Evolutionary conservation across 345 rosid genomes (phyloP).

Genomic region (Trapa bicornis): DNA sequence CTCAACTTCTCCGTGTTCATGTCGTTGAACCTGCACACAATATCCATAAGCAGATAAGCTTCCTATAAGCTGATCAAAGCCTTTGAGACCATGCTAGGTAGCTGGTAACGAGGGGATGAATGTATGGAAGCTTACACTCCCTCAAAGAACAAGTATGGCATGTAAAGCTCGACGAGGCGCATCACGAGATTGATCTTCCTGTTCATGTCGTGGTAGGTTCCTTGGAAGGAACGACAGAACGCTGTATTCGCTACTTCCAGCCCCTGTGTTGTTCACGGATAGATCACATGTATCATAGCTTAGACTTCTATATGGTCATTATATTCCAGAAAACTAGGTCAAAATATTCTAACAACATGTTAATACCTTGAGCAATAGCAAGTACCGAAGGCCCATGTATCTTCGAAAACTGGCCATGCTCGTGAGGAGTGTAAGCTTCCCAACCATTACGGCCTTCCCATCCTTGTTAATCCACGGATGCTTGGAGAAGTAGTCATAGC

Average conservation of each 20-base stretch:
- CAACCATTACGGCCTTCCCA: conserved; percentile 52
- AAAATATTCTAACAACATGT: too few relatives aligned
- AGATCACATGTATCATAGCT: not conserved
- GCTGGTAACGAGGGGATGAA: too few relatives aligned
- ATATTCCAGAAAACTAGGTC: too few relatives aligned
- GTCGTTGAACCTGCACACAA: conserved; percentile 47
- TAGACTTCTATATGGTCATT: too few relatives aligned
- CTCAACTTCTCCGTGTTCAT: conserved; percentile 36
- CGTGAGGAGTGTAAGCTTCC: conserved; percentile 23
- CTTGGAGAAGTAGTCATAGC: conserved; percentile 33
- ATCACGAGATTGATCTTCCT: conserved; percentile 45
- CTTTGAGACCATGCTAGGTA: too few relatives aligned
- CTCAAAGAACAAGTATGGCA: conserved; percentile 63
- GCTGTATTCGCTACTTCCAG: conserved; percentile 2
- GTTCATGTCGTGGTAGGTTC: conserved; percentile 8
- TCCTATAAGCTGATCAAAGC: too few relatives aligned
- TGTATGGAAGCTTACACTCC: conserved; percentile 43
- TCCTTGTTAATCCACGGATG: conserved; percentile 18
- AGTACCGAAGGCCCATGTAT: conserved; percentile 64
- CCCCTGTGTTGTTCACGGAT: conserved; percentile 16
- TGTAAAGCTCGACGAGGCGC: conserved; percentile 58
- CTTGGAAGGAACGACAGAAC: conserved; percentile 30
- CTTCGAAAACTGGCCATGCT: conserved; percentile 64
- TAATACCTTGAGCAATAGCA: conserved; percentile 42
- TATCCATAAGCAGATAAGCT: too few relatives aligned